Conservation (phyloP, 345 rosid genomes). For the Arabis hirsuta region DNA sequence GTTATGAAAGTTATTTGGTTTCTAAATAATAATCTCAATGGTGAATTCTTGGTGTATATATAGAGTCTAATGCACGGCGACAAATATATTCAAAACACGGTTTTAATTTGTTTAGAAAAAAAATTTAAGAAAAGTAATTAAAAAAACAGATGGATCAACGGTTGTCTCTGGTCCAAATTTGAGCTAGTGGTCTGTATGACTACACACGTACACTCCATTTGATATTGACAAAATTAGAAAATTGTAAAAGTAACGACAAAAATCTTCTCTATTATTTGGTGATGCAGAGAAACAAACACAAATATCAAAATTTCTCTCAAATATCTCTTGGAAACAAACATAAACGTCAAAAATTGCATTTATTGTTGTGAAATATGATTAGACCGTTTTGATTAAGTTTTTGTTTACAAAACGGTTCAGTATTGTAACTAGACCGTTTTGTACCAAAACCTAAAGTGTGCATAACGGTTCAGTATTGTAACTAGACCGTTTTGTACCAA, state of each 20-base stretch:
- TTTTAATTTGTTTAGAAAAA: slow-evolving; percentile 25
- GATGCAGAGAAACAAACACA: slow-evolving; percentile 14
- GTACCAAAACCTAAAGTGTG: too few species aligned
- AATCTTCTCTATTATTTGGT: slow-evolving; percentile 11
- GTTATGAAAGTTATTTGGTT: slow-evolving; percentile 23
- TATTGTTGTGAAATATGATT: neutral
- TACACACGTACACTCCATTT: slow-evolving; percentile 36
- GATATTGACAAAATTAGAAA: slow-evolving; percentile 26
- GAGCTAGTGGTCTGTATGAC: slow-evolving; percentile 30
- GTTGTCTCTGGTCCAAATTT: slow-evolving; percentile 34
- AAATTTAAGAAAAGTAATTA: neutral
- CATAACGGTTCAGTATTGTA: too few species aligned
- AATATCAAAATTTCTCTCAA: neutral
- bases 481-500: neutral
- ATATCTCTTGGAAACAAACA: slow-evolving; percentile 23
- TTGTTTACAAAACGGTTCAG: neutral
- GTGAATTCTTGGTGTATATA: slow-evolving; percentile 31
- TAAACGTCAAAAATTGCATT: neutral
- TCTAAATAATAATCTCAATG: neutral
- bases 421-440: neutral
- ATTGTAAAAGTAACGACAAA: slow-evolving; percentile 32
- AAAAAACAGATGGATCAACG: slow-evolving; percentile 20
- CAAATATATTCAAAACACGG: slow-evolving; percentile 30
- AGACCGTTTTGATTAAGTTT: neutral
- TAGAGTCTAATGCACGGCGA: slow-evolving; percentile 20